Evolutionary conservation across 768 basidiomycete species (phyloP).

Genomic region (Suillus subaureus): DNA sequence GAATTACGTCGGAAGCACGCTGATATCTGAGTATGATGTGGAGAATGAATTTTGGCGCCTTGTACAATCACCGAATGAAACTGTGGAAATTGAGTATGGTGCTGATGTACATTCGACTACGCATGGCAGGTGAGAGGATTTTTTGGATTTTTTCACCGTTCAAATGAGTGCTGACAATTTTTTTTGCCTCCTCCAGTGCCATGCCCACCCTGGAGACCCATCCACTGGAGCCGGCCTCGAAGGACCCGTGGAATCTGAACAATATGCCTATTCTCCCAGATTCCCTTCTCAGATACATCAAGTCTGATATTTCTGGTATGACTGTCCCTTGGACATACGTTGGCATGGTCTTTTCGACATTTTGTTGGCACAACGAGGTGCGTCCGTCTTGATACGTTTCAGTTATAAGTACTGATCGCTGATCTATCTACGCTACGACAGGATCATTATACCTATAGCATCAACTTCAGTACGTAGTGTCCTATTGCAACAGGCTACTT

Average conservation of each 20-base stretch:
- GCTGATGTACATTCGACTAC: constrained; percentile 98
- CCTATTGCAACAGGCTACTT: constrained; percentile 12
- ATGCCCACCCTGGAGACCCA: constrained; percentile 96
- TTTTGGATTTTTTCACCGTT: constrained; percentile 29
- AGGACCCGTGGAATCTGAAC: constrained; percentile 97
- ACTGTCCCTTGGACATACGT: constrained; percentile 99
- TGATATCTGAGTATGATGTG: constrained; percentile 87
- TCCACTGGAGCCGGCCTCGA: constrained; percentile 83
- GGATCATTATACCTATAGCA: constrained; percentile 98
- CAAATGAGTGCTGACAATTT: constrained; percentile 11
- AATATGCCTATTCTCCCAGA: constrained; percentile 93
- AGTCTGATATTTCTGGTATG: constrained; percentile 99
- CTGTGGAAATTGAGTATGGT: constrained; percentile 99
- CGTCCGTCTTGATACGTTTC: constrained; percentile 25
- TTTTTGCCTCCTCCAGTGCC: constrained; percentile 53
- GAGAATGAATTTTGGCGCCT: constrained; percentile 98
- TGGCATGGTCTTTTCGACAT: constrained; percentile 98
- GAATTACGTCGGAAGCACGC: constrained; percentile 57
- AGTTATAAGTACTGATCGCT: constrained; percentile 21
- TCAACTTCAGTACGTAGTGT: constrained; percentile 79
- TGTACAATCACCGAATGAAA: constrained; percentile 85
- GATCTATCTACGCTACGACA: constrained; percentile 36
- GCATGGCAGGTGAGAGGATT: constrained; percentile 79
- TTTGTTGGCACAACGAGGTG: constrained; percentile 99
- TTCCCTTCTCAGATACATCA: constrained; percentile 94